Base-by-base conservation (phyloP, 352 stramenopile genomes). In the Phytophthora multivora region DNA sequence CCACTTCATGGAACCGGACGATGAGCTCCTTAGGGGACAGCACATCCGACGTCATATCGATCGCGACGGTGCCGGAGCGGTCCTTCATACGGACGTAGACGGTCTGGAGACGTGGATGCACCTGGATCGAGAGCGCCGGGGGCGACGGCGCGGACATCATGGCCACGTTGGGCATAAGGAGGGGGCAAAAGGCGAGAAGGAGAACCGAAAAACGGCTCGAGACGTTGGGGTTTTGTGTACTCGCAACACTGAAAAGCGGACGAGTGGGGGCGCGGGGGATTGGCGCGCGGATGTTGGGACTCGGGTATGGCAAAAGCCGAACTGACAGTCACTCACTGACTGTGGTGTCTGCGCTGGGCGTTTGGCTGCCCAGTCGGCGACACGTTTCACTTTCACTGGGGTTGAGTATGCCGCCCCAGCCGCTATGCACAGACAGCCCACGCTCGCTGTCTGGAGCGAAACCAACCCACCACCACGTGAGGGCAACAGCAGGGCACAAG, bases 1-100 rank as follows among this genome's bases (percentile, higher is more conserved):
- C 78, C 48, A 77, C 54, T 42, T 91, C 77, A 63, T 93, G 84
- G 66, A 93, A 91, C 49, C 69, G 74, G 58, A 75, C 72, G 52
- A 90, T 79, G 26, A 93, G 64, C 18, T 80, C 76, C 45, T 73
- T 76, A 18, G 83, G 63, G 4, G 51, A 75, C 5, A 51, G 46
- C 5, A 83, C 51, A 1, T 42, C 40, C 2, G 79, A 60, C n/a
- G 68, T 58, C 54, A 93, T 41, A 58, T 86, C 74, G 38, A 90
- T 63, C 3, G 79, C 69, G 33, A 90, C 74, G 28, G 66, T 90
- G 62, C 79, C 84, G 7, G 64, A 70, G 4, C 87, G 63, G 51
- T 90, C 79, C 59, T 86, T 85, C 83, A 92, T 92, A 59, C 83
- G 80, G 42, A 92, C 72, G 53, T 77, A 88, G 21, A 92, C 66